Conservation (phyloP, 1,284 basidiomycete species). For the Fistulina hepatica region DNA sequence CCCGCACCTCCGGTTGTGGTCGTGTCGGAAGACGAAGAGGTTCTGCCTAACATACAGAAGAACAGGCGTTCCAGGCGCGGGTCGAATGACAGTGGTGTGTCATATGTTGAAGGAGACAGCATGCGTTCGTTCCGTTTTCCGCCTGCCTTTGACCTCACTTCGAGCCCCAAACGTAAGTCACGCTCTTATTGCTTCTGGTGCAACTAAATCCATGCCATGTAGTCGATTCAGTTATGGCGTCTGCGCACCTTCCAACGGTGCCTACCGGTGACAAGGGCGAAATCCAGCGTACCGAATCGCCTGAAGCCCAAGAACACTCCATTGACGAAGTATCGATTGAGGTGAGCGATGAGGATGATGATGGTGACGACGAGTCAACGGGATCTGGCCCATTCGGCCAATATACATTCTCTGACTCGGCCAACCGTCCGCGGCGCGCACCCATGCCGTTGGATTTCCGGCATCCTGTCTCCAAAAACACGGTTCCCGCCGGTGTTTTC, state of each 20-base stretch:
- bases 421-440: slow-evolving; percentile 48
- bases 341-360: slow-evolving; percentile 23
- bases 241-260: too few species aligned
- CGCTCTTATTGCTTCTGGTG: too few species aligned
- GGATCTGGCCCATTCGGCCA: too few species aligned
- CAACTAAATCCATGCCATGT: too few species aligned
- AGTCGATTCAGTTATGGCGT: too few species aligned
- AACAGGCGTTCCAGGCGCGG: slow-evolving; percentile 36
- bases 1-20: neutral
- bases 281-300: slow-evolving; percentile 19
- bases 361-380: slow-evolving; percentile 15
- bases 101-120: slow-evolving; percentile 40
- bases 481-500: slow-evolving; percentile 73
- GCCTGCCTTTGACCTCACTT: slow-evolving; percentile 30
- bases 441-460: slow-evolving; percentile 76
- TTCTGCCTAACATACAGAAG: slow-evolving; percentile 34
- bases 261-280: slow-evolving; percentile 7
- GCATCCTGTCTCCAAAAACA: slow-evolving; percentile 58
- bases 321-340: too few species aligned
- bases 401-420: slow-evolving; percentile 20
- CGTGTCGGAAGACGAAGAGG: neutral
- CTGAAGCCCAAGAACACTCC: too few species aligned
- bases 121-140: slow-evolving; percentile 73
- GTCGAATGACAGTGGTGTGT: slow-evolving; percentile 28
- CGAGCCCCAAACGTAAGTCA: too few species aligned